A percentile compares a stretch with the other conserved stretches of the same genome.
These are phyloP conservation scores for Eremomyces bilateralis DNA, from an alignment of 495 filamentous ascomycete species.

Conservation along the genomic window DNA sequence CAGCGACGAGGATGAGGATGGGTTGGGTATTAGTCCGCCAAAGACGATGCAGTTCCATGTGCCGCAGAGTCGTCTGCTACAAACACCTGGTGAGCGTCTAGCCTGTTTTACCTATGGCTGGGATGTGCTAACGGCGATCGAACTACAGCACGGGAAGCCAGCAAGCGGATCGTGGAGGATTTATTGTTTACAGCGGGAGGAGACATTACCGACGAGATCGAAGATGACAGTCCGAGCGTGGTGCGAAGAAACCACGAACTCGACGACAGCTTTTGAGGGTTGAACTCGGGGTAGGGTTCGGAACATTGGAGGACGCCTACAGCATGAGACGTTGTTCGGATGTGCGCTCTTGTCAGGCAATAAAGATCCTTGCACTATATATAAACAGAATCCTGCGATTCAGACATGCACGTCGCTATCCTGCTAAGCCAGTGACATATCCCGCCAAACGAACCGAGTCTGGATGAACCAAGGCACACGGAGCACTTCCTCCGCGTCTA, in stretches of 20 bases:
- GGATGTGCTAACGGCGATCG: background rate
- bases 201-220: slow-evolving; percentile 24
- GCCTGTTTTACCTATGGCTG: slow-evolving; percentile 3
- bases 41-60: slow-evolving; percentile 96
- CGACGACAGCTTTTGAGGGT: slow-evolving; percentile 11
- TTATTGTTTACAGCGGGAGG: slow-evolving; percentile 68
- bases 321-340: no score
- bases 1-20: slow-evolving; percentile 29
- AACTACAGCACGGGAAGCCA: slow-evolving; percentile 58
- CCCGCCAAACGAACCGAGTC: no score
- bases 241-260: slow-evolving; percentile 21
- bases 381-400: no score
- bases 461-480: no score
- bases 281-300: background rate
- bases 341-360: no score
- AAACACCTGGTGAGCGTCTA: slow-evolving; percentile 57
- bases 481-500: no score
- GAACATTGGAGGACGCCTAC: no score
- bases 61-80: slow-evolving; percentile 64
- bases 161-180: slow-evolving; percentile 77
- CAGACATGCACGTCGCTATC: no score
- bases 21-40: slow-evolving; percentile 58
- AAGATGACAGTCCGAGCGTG: slow-evolving; percentile 42
- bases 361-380: no score
- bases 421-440: no score